These are phyloP conservation scores for Euphrasia confusa DNA, from an alignment of 257 asterid species.

Conservation along the genomic window DNA sequence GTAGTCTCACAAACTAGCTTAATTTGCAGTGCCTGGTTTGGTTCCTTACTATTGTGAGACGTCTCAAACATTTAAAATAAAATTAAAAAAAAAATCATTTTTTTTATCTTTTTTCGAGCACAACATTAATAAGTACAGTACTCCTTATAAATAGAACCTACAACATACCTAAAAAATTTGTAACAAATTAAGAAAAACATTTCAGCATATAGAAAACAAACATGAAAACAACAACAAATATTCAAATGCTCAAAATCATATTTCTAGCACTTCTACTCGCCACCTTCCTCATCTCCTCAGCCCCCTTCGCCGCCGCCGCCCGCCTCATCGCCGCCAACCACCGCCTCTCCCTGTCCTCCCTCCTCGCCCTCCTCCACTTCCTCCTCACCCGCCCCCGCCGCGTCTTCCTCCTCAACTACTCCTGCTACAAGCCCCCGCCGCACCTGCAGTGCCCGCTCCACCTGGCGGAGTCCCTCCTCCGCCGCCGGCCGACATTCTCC, in stretches of 20 bases:
- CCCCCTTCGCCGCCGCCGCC: conserved; percentile 26
- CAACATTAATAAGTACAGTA: too few species aligned
- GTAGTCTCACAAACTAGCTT: too few species aligned
- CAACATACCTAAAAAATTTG: too few species aligned
- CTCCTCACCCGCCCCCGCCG: conserved; percentile 33
- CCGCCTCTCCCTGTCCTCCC: conserved; percentile 27
- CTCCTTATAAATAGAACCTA: too few species aligned
- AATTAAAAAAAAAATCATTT: too few species aligned
- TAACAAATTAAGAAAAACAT: too few species aligned
- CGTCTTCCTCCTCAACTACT: conserved; percentile 44
- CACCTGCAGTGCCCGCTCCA: conserved; percentile 40
- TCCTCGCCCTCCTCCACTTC: conserved; percentile 14
- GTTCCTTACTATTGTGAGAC: too few species aligned
- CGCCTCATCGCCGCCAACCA: conserved; percentile 28
- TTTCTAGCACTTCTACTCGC: conserved; percentile 36
- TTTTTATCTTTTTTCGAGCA: too few species aligned
- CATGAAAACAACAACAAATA: not conserved
- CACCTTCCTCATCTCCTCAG: conserved; percentile 34
- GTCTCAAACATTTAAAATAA: too few species aligned
- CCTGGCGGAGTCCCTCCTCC: conserved; percentile 43
- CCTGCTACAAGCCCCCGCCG: conserved; percentile 61
- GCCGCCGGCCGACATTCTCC: conserved; percentile 19
- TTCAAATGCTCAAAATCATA: conserved; percentile 28
- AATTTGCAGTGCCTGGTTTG: too few species aligned
- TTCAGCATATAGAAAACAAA: not conserved